Evolutionary conservation across 352 stramenopile species (phyloP).

Genomic region (Globisporangium canariense): DNA sequence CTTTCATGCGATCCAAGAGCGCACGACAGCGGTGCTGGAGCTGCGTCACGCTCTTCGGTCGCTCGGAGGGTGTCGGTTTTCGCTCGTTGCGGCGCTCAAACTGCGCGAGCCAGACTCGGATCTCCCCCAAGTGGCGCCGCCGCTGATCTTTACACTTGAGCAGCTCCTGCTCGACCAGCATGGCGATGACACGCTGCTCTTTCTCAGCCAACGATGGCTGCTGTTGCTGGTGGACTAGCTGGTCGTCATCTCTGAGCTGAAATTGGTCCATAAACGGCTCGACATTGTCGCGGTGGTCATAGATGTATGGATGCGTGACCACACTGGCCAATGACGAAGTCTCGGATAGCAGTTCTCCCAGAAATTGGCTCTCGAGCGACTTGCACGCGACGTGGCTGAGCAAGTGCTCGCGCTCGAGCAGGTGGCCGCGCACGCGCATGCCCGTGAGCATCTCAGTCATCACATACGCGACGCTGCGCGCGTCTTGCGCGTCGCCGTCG

Average conservation of each 20-base stretch:
- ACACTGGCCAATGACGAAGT: slow-evolving; percentile 14
- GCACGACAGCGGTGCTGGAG: slow-evolving; percentile 33
- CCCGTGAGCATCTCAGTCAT: slow-evolving; percentile 63
- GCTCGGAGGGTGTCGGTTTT: slow-evolving; percentile 37
- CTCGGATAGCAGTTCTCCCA: slow-evolving; percentile 26
- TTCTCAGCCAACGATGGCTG: neutral
- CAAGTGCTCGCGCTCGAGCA: slow-evolving; percentile 33
- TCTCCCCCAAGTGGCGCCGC: slow-evolving; percentile 32
- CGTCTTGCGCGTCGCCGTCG: slow-evolving; percentile 28
- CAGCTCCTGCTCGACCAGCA: slow-evolving; percentile 45
- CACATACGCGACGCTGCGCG: slow-evolving; percentile 54
- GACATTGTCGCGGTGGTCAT: neutral
- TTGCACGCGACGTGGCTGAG: slow-evolving; percentile 21
- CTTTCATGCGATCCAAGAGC: slow-evolving; percentile 35
- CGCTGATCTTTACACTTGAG: slow-evolving; percentile 34
- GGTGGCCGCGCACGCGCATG: slow-evolving; percentile 25
- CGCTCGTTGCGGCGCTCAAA: slow-evolving; percentile 54
- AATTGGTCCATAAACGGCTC: neutral
- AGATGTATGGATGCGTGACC: slow-evolving; percentile 19
- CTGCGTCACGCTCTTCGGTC: slow-evolving; percentile 29
- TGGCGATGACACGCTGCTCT: slow-evolving; percentile 17
- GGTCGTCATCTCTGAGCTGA: neutral
- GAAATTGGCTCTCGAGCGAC: slow-evolving; percentile 29
- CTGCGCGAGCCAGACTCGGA: slow-evolving; percentile 43
- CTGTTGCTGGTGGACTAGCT: neutral